Base-by-base conservation (phyloP, 768 basidiomycete genomes). In the Glaciozyma antarctica region DNA sequence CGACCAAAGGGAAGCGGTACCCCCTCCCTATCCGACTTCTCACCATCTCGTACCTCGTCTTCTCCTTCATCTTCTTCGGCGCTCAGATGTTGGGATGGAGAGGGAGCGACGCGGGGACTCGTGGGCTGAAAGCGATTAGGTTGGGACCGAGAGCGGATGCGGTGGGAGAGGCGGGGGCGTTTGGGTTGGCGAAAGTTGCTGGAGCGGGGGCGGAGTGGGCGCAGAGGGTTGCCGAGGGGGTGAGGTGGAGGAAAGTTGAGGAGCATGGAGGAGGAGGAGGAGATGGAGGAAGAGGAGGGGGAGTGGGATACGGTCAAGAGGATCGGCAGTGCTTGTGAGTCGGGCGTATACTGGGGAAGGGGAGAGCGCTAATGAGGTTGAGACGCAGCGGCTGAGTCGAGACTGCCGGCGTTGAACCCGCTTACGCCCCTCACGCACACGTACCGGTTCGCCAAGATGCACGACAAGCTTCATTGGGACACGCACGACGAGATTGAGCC, bases 401-500 rank as follows among this genome's bases (percentile, higher is more conserved):
- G 26, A 44, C 26, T 52, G 47, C 56, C 73, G 16, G 28, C 61
- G 3, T 17, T 48, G 21, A 72, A 71, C 58, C 73, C 73, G 22
- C 70, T 74, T 17, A 64, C 69, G 19, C 60, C 62, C 8, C 66
- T 74, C 44, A 54, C 65, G 21, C 69, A 71, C 55, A 68, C 72
- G 2, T 74, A 74, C 62, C 73, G 73, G 1, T 73, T 74, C 64
- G 68, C 72, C 38, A 74, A 74, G 64, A 71, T 74, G 70, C 70
- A 69, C 55, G 71, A 72, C 34, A 74, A 72, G 60, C 22, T 66
- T 6, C 69, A 72, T 32, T 64, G 66, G 60, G 68, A 65, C 49
- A 22, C 68, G 22, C 69, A 68, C 24, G 72, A 72, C 56, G 70
- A 73, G 60, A 74, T 74, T 30, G 64, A 70, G 13, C 72, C 73